A percentile compares a stretch with the other conserved stretches of the same genome.
Conservation (phyloP, 352 stramenopile species). For the Globisporangium parvum region DNA sequence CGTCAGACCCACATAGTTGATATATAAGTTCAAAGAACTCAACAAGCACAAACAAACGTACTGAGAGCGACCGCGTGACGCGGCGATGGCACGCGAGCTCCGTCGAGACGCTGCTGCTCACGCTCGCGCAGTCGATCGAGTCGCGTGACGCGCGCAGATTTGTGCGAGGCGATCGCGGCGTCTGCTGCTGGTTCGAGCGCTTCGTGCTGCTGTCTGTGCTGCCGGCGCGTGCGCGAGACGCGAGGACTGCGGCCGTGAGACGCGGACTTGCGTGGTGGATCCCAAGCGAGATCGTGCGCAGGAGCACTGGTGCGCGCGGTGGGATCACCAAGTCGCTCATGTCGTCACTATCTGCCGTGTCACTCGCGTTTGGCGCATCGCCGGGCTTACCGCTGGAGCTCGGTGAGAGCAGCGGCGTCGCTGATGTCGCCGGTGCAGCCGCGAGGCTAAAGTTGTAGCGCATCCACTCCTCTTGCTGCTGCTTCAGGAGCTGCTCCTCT, state of each 20-base stretch:
- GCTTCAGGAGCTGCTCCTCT: constrained; percentile 60
- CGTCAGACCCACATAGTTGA: not conserved
- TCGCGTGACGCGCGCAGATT: constrained; percentile 16
- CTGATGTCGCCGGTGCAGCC: constrained; percentile 8
- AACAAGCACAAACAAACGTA: constrained; percentile 24
- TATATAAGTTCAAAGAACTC: not conserved
- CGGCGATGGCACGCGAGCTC: constrained; percentile 46
- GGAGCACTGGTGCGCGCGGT: constrained; percentile 22
- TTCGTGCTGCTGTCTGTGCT: constrained; percentile 25
- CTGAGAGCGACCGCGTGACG: constrained; percentile 44
- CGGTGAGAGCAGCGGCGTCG: too few relatives aligned
- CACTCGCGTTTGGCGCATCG: constrained; percentile 8
- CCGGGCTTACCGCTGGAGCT: constrained; percentile 4
- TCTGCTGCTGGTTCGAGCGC: constrained; percentile 8
- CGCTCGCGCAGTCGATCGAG: constrained; percentile 35
- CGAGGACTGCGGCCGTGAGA: constrained; percentile 35
- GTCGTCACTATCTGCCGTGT: constrained; percentile 6
- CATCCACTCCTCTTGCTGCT: constrained; percentile 77
- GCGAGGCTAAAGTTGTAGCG: constrained; percentile 26
- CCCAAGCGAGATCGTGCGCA: constrained; percentile 42
- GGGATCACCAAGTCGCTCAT: constrained; percentile 18
- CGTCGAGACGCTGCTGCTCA: constrained; percentile 59
- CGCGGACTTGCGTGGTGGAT: constrained; percentile 35
- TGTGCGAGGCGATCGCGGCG: not conserved
- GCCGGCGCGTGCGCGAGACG: constrained; percentile 30